Base-by-base conservation (phyloP, 2,329 filamentous ascomycete species). In the Diaporthe vaccinii region DNA sequence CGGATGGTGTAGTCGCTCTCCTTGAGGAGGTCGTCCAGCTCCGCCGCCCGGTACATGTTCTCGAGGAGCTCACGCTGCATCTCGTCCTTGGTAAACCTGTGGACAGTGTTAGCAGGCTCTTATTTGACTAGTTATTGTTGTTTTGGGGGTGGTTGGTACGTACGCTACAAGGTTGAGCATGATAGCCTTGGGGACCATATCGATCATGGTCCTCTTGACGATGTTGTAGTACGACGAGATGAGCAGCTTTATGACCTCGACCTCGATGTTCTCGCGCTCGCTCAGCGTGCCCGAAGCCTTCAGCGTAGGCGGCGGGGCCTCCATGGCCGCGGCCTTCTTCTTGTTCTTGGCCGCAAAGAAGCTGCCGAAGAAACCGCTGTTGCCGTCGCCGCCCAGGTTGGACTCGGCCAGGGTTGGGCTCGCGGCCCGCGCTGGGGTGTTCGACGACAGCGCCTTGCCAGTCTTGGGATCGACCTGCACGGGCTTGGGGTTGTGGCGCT, bases 291-390 rank as follows among this genome's bases (percentile, higher is more conserved):
- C 96, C 4, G 95, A 98, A 46, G 97, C 97, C 88, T 98, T 99
- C 75, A 99, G 91, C 57, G 92, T 96, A 41, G 97, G 91, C 77
- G 97, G 97, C 53, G 97, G 97, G 20, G 97, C 89, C 84, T 99
- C 97, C 97, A 99, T 99, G 65, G 96, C 96, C n/a, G 97, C 97
- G 87, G 98, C 97, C 93, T 98, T 98, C 91, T 99, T 99, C 92
- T 98, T 99, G 88, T 98, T 99, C 91, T 98, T 99, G 82, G 95
- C 96, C 15, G 97, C 95, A 83, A 98, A 99, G 91, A 99, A 99
- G 82, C 95, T 98, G 79, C 97, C 97, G 81, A 99, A 99, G 90
- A 99, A 99, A 51, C 96, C 95, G 76, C 90, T 87, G 82, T 94
- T 94, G 72, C 84, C 84, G 76, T 84, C 85, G 39, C 85, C 86